Conservation (phyloP, 1,139 yeast species). For the Torulaspora pretoriensis region DNA sequence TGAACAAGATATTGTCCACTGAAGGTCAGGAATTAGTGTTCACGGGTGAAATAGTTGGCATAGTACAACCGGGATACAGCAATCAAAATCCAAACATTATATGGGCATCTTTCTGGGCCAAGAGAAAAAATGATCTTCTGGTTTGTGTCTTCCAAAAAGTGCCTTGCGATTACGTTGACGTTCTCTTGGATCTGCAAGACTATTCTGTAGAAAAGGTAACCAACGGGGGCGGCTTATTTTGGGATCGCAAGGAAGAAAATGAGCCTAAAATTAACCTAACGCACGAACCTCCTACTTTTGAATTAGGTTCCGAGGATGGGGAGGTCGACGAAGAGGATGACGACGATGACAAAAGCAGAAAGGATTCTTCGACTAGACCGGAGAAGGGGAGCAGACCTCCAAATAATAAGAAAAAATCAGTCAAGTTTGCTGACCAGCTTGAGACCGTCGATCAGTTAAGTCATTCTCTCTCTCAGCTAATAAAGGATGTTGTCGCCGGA, state of each 20-base stretch:
- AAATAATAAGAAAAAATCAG: conserved; percentile 32
- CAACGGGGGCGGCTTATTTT: conserved; percentile 24
- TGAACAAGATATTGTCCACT: conserved; percentile 48
- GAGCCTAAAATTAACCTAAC: conserved; percentile 1
- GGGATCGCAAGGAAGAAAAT: conserved; percentile 7
- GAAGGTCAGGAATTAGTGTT: conserved; percentile 43
- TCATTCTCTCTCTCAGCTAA: conserved; percentile 31
- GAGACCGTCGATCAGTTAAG: conserved; percentile 28
- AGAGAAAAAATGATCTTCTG: conserved; percentile 61
- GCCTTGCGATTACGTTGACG: conserved; percentile 72
- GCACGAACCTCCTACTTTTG: conserved; percentile 5
- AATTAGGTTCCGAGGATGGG: conserved; percentile 3
- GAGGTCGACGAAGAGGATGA: conserved; percentile 5
- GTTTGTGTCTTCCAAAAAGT: conserved; percentile 87
- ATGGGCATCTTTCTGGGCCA: conserved; percentile 89
- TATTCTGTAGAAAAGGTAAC: conserved; percentile 25
- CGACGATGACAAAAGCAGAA: conserved; percentile 1
- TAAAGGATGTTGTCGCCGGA: conserved; percentile 29
- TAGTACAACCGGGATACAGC: conserved; percentile 42
- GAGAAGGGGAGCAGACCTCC: not conserved
- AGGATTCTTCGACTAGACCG: not conserved
- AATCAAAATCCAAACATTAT: conserved; percentile 46
- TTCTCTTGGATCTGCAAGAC: conserved; percentile 40
- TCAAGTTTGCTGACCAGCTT: conserved; percentile 33
- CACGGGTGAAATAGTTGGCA: conserved; percentile 54